phyloP scores from a whole-genome alignment of 1,139 yeast species.

The Pichia sp. region DNA sequence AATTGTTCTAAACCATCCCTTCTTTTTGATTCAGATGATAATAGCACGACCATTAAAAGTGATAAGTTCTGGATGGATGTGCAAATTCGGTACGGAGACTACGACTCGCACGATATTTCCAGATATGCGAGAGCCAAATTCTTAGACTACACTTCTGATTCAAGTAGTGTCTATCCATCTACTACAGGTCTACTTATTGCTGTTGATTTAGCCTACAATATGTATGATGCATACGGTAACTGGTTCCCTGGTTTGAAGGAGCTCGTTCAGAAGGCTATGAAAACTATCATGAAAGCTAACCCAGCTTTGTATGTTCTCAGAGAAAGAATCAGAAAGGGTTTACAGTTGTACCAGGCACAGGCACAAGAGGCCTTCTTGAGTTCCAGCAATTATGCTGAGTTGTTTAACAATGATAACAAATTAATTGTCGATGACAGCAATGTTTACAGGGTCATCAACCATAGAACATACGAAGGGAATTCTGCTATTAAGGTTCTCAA shows the following conservation, averaged over 20 bases:
- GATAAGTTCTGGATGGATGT: slow-evolving; percentile 93
- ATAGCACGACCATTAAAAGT: slow-evolving; percentile 42
- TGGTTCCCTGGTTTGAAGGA: slow-evolving; percentile 97
- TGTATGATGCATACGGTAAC: slow-evolving; percentile 94
- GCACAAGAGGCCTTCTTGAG: slow-evolving; percentile 89
- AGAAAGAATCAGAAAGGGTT: slow-evolving; percentile 89
- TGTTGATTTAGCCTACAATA: slow-evolving; percentile 89
- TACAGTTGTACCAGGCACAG: slow-evolving; percentile 89
- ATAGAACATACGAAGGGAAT: slow-evolving; percentile 89
- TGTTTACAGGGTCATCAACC: slow-evolving; percentile 91
- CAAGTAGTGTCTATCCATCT: slow-evolving; percentile 79
- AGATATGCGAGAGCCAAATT: slow-evolving; percentile 91
- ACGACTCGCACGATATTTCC: slow-evolving; percentile 94
- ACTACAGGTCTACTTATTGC: slow-evolving; percentile 91
- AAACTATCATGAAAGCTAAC: slow-evolving; percentile 88
- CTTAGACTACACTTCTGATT: slow-evolving; percentile 88
- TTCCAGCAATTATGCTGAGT: slow-evolving; percentile 83
- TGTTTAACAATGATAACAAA: slow-evolving; percentile 77
- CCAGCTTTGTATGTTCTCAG: slow-evolving; percentile 89
- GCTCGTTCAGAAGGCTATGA: slow-evolving; percentile 85
- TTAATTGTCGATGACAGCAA: slow-evolving; percentile 88
- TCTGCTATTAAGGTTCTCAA: slow-evolving; percentile 88
- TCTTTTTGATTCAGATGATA: slow-evolving; percentile 55
- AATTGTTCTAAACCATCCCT: slow-evolving; percentile 77
- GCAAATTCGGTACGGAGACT: slow-evolving; percentile 93